Percentiles rank a stretch among this genome's conserved stretches.
These are phyloP conservation scores for Arthrinium phaeospermum DNA, from an alignment of 2,329 filamentous ascomycete genomes.

Conservation along the genomic window DNA sequence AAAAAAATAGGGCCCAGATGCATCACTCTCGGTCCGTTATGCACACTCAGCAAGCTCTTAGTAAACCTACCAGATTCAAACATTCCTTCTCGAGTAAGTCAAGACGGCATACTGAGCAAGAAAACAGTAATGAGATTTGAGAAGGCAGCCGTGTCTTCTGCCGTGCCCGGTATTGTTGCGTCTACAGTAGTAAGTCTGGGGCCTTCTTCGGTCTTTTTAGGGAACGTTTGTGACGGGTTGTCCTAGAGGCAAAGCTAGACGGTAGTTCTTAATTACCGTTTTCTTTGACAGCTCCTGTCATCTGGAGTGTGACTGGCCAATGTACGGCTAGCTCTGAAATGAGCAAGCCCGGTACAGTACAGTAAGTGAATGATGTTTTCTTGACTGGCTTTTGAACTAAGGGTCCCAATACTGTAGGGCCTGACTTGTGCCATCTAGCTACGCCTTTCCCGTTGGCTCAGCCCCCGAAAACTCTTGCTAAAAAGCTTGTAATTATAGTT, in stretches of 20 bases:
- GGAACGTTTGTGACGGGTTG: neutral
- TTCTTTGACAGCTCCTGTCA: neutral
- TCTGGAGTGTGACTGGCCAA: neutral
- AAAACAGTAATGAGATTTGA: neutral
- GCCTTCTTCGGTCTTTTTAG: neutral
- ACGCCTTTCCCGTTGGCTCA: neutral
- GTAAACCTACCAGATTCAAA: neutral
- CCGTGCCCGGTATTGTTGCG: neutral
- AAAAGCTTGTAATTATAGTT: neutral
- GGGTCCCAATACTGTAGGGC: neutral
- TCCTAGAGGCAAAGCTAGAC: neutral
- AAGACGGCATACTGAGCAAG: no score
- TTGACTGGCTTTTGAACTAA: neutral
- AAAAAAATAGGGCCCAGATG: neutral
- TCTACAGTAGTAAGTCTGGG: neutral
- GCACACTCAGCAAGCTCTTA: neutral
- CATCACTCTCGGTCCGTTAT: neutral
- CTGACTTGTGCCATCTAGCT: neutral
- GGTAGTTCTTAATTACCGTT: neutral
- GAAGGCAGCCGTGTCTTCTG: neutral
- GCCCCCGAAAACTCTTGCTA: neutral
- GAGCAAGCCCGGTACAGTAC: neutral
- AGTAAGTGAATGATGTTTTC: neutral
- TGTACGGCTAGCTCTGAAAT: no score
- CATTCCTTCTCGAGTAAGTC: neutral